phyloP scores from a whole-genome alignment of 306 rosid genomes.

The Castanea mollissima region DNA sequence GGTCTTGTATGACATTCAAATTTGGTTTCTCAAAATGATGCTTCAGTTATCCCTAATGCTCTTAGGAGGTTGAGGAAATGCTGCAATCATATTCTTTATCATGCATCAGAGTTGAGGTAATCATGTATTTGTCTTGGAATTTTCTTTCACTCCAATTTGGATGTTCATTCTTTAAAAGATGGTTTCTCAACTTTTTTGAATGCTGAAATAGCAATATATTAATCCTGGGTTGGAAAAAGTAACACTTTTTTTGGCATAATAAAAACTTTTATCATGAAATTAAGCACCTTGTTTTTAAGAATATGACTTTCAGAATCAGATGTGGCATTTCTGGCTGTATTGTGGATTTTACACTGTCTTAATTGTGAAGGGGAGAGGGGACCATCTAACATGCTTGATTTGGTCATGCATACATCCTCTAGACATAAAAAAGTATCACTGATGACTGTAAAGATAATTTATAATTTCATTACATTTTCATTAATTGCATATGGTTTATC shows the following conservation, averaged over 20 bases:
- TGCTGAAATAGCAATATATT: not conserved
- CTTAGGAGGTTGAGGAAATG: conserved; percentile 13
- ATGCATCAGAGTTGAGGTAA: not conserved
- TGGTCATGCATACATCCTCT: not conserved
- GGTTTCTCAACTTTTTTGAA: not conserved
- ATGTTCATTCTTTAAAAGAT: not conserved
- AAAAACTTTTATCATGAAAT: not conserved
- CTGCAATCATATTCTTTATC: not conserved
- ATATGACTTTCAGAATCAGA: not conserved
- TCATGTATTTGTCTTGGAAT: not conserved
- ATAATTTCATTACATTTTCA: not conserved
- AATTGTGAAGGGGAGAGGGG: conserved; percentile 6
- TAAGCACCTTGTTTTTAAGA: not conserved
- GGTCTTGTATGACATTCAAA: conserved; percentile 6
- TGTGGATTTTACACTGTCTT: not conserved
- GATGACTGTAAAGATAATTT: not conserved
- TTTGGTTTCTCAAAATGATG: not conserved
- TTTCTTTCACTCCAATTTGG: not conserved
- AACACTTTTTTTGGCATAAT: not conserved
- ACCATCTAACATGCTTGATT: not conserved
- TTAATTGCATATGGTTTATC: not conserved
- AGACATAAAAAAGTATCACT: not conserved
- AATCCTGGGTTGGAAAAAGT: not conserved
- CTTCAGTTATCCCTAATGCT: not conserved
- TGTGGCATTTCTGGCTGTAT: not conserved